Evolutionary conservation across 2,329 filamentous ascomycete genomes (phyloP).

Genomic region (Aureobasidium sp.): DNA sequence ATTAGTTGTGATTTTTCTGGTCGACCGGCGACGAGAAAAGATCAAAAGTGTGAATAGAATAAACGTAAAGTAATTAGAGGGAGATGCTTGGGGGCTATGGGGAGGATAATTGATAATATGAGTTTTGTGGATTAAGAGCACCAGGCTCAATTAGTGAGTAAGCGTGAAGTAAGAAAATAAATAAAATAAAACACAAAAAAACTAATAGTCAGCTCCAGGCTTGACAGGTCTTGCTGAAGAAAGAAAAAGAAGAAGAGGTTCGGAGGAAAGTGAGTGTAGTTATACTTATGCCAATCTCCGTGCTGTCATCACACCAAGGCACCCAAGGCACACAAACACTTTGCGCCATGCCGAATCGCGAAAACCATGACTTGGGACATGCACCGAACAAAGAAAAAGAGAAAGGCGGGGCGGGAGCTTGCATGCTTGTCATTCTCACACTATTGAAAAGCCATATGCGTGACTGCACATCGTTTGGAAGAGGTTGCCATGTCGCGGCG

Average conservation of each 20-base stretch:
- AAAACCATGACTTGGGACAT: not conserved
- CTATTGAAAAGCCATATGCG: slow-evolving; percentile 20
- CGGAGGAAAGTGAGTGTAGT: slow-evolving; percentile 19
- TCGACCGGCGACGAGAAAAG: slow-evolving; percentile 38
- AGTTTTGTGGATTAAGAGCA: slow-evolving; percentile 31
- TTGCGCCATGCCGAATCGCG: slow-evolving; percentile 4
- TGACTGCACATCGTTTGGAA: slow-evolving; percentile 6
- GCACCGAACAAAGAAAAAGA: slow-evolving; percentile 9
- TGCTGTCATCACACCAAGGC: not conserved
- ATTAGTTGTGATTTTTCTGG: slow-evolving; percentile 33
- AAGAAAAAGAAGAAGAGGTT: slow-evolving; percentile 31
- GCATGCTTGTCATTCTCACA: slow-evolving; percentile 14
- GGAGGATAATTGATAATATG: slow-evolving; percentile 20
- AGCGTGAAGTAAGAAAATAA: slow-evolving; percentile 29
- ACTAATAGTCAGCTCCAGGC: slow-evolving; percentile 43
- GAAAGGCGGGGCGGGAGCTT: slow-evolving; percentile 16
- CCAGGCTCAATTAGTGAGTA: slow-evolving; percentile 40
- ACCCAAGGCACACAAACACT: slow-evolving; percentile 7
- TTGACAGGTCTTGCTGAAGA: slow-evolving; percentile 46
- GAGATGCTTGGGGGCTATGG: slow-evolving; percentile 20
- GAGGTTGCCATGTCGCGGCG: slow-evolving; percentile 1
- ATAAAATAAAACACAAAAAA: slow-evolving; percentile 34
- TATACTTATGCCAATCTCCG: slow-evolving; percentile 19
- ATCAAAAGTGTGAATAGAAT: slow-evolving; percentile 20
- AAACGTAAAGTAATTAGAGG: slow-evolving; percentile 27